phyloP scores from a whole-genome alignment of 768 basidiomycete species.

The Hericium alpestre region DNA sequence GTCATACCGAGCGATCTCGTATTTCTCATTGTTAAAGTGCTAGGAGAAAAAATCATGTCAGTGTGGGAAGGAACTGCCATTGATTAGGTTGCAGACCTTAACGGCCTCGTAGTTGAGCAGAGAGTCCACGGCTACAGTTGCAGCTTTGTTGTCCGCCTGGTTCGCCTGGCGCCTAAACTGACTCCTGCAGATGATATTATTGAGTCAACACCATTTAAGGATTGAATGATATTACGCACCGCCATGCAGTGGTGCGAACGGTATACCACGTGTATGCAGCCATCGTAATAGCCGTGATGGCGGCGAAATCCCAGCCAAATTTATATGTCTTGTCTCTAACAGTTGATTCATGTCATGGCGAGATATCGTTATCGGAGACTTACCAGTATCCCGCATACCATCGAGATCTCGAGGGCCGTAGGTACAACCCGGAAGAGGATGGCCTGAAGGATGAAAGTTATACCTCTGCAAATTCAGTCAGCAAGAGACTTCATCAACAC shows the following conservation, averaged over 20 bases:
- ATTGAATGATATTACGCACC: conserved; percentile 34
- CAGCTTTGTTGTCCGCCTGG: conserved; percentile 92
- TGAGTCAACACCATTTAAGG: neutral
- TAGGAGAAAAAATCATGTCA: conserved; percentile 21
- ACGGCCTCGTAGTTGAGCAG: conserved; percentile 98
- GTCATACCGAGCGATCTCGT: conserved; percentile 88
- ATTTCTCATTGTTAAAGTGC: conserved; percentile 97
- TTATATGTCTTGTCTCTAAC: conserved; percentile 66
- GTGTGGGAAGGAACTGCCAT: neutral
- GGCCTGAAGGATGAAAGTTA: conserved; percentile 88
- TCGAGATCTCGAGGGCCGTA: conserved; percentile 88
- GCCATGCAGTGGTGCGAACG: conserved; percentile 90
- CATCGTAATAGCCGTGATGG: conserved; percentile 76
- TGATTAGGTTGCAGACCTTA: conserved; percentile 47
- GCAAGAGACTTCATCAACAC: too few species aligned
- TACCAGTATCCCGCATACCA: conserved; percentile 96
- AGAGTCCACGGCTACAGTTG: conserved; percentile 87
- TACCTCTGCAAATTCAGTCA: conserved; percentile 35
- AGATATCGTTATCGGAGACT: conserved; percentile 17
- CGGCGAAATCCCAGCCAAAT: conserved; percentile 96
- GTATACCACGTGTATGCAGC: conserved; percentile 96
- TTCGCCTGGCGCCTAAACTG: conserved; percentile 92
- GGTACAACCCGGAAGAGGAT: conserved; percentile 92
- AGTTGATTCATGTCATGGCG: neutral
- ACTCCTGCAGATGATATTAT: conserved; percentile 41